These are phyloP conservation scores for Ascochyta fabae DNA, from an alignment of 2,329 filamentous ascomycete genomes.

Conservation along the genomic window DNA sequence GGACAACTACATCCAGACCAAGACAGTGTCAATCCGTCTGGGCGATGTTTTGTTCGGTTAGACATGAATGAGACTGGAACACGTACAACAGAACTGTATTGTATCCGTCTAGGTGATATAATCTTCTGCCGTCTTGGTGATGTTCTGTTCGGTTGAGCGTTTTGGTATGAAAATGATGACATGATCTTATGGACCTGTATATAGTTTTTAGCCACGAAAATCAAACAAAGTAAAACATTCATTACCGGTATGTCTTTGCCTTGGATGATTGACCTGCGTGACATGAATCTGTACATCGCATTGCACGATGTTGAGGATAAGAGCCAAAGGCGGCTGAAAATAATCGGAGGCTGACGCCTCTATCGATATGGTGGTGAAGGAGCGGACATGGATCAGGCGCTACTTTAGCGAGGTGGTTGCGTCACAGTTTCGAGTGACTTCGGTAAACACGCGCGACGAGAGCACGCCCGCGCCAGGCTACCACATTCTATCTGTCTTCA, in stretches of 20 bases:
- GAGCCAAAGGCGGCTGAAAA: neutral
- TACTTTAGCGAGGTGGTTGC: conserved; percentile 33
- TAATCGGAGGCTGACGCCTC: neutral
- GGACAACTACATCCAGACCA: conserved; percentile 54
- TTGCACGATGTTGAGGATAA: neutral
- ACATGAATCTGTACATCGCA: too few relatives aligned
- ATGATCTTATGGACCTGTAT: conserved; percentile 7
- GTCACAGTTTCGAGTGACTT: conserved; percentile 36
- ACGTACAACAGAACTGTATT: too few relatives aligned
- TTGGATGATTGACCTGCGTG: too few relatives aligned
- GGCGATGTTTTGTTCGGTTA: conserved; percentile 57
- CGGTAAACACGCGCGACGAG: conserved; percentile 19
- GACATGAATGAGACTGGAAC: neutral
- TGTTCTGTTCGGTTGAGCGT: conserved; percentile 53
- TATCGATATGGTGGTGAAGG: conserved; percentile 3
- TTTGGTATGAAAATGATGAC: neutral
- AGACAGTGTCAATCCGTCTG: conserved; percentile 54
- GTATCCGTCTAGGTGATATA: neutral
- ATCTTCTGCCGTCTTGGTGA: conserved; percentile 50
- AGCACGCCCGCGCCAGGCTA: conserved; percentile 25
- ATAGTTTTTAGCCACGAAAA: conserved; percentile 11
- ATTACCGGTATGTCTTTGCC: too few relatives aligned
- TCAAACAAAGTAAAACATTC: conserved; percentile 7
- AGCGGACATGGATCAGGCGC: conserved; percentile 20
- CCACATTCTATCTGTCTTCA: conserved; percentile 18